A percentile compares a stretch with the other conserved stretches of the same genome.
Conservation (phyloP, 2,329 filamentous ascomycete species). For the Aspergillus aculeatus region DNA sequence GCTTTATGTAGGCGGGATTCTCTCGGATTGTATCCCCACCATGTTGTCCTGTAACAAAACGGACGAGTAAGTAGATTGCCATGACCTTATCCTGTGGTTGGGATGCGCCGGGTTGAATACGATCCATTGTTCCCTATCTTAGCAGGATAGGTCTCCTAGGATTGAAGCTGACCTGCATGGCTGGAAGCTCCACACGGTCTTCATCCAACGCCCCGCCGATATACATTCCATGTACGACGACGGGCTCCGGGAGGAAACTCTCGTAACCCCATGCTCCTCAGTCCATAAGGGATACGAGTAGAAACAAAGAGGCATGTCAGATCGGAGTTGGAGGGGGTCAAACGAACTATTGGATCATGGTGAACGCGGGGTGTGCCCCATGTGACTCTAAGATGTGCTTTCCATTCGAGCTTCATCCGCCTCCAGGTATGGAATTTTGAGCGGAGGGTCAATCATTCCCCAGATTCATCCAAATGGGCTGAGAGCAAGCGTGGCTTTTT, state of each 20-base stretch:
- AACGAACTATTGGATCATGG: constrained; percentile 8
- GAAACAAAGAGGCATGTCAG: constrained; percentile 6
- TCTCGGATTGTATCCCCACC: neutral
- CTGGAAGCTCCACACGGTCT: neutral
- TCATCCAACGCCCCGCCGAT: constrained; percentile 1
- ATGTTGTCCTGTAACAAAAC: too few species aligned
- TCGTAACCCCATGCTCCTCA: neutral
- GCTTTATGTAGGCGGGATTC: neutral
- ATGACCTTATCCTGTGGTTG: neutral
- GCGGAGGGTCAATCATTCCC: constrained; percentile 22
- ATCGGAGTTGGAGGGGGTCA: constrained; percentile 3
- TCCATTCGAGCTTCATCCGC: constrained; percentile 13
- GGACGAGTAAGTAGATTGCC: neutral
- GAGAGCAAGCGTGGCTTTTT: neutral
- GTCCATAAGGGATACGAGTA: neutral
- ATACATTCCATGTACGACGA: neutral
- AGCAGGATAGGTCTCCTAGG: neutral
- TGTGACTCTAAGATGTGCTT: constrained; percentile 11
- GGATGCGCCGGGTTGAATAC: neutral
- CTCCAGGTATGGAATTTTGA: constrained; percentile 14
- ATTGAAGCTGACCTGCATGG: constrained; percentile 5
- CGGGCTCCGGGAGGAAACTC: neutral
- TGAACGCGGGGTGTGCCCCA: constrained; percentile 15
- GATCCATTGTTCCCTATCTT: constrained; percentile 1
- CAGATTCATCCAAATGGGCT: neutral